These are phyloP conservation scores for Carex arenaria DNA, from an alignment of 202 grass and related monocot species.

Conservation along the genomic window DNA sequence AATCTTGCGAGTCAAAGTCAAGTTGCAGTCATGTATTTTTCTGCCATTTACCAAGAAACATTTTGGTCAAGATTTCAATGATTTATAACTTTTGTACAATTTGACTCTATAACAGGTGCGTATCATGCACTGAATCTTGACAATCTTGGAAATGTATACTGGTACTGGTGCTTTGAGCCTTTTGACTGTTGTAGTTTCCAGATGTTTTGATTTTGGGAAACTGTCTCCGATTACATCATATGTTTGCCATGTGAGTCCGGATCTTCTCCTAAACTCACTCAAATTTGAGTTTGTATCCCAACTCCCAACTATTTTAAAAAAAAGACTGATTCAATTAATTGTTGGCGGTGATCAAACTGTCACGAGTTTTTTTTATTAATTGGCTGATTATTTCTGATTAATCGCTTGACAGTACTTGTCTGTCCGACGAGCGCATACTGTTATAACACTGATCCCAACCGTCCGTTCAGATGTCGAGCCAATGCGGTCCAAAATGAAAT, in stretches of 20 bases:
- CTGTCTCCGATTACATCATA: background rate
- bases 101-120: background rate
- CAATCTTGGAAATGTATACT: background rate
- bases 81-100: background rate
- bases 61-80: background rate
- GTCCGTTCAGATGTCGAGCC: too few relatives aligned
- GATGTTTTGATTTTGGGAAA: background rate
- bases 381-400: too few relatives aligned
- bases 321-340: too few relatives aligned
- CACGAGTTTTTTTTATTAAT: too few relatives aligned
- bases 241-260: background rate
- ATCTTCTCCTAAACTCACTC: too few relatives aligned
- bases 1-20: background rate
- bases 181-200: background rate
- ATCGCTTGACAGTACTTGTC: too few relatives aligned
- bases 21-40: background rate
- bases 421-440: too few relatives aligned
- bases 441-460: too few relatives aligned
- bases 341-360: too few relatives aligned
- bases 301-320: too few relatives aligned
- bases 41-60: background rate
- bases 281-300: too few relatives aligned
- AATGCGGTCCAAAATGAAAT: too few relatives aligned
- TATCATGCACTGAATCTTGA: background rate
- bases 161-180: background rate